A percentile compares a stretch with the other conserved stretches of the same genome.
These are phyloP conservation scores for Fraxinus sp. DNA, from an alignment of 305 asterid species.

Conservation along the genomic window DNA sequence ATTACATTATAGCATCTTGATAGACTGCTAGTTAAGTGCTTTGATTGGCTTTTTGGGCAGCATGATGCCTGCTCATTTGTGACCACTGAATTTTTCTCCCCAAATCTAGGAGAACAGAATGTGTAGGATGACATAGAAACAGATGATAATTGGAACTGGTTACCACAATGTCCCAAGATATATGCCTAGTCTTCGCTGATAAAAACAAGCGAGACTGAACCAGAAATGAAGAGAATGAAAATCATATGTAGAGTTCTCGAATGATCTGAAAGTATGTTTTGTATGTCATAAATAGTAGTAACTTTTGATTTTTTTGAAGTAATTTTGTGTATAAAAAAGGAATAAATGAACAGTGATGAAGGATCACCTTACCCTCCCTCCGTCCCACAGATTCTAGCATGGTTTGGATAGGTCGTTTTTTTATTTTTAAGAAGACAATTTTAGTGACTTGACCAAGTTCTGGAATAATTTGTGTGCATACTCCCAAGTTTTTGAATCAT, in stretches of 20 bases:
- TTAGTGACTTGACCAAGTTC: background rate
- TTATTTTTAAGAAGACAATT: background rate
- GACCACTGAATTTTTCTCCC: too few species aligned
- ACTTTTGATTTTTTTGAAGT: background rate
- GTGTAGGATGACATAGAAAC: background rate
- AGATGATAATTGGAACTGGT: background rate
- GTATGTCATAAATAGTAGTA: background rate
- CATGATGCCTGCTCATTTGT: too few species aligned
- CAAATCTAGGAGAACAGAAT: background rate
- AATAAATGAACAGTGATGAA: background rate
- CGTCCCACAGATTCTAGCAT: background rate
- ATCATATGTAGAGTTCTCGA: background rate
- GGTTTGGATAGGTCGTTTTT: background rate
- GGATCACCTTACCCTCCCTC: background rate
- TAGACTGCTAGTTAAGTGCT: background rate
- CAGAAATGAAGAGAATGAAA: background rate
- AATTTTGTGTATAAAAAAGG: background rate
- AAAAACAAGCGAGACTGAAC: background rate
- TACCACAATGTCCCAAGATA: background rate
- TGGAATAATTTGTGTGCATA: background rate
- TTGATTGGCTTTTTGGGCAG: background rate
- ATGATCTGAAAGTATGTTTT: background rate
- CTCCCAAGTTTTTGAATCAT: background rate
- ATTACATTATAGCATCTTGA: background rate
- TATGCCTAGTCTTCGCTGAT: background rate